Percentiles rank a stretch among this genome's conserved stretches.
These are phyloP conservation scores for Hypoxylon crocopeplum DNA, from an alignment of 495 filamentous ascomycete species.

Conservation along the genomic window DNA sequence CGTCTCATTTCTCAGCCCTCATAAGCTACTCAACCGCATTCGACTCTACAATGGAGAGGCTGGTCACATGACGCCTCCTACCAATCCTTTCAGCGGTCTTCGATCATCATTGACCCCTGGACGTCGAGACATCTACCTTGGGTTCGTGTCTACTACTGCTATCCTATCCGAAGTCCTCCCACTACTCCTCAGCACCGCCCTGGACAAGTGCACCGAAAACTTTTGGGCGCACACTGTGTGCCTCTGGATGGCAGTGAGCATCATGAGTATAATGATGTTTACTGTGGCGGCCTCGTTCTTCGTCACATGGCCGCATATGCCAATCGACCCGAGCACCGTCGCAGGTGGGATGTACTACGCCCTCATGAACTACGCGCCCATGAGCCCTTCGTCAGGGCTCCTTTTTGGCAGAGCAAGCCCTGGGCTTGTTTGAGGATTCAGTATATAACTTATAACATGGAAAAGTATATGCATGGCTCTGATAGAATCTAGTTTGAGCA, in stretches of 20 bases:
- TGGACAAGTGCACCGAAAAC: conserved; percentile 37
- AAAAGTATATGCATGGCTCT: neutral
- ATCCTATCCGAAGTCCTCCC: conserved; percentile 43
- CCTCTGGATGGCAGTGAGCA: conserved; percentile 34
- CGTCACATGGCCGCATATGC: conserved; percentile 41
- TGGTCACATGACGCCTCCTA: conserved; percentile 26
- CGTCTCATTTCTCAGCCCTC: conserved; percentile 36
- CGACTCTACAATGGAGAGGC: conserved; percentile 29
- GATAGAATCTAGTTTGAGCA: no score
- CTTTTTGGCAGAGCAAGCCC: conserved; percentile 14
- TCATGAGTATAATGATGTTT: conserved; percentile 40
- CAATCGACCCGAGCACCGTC: conserved; percentile 44
- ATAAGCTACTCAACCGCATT: conserved; percentile 28
- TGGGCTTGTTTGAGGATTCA: conserved; percentile 5
- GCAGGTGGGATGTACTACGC: conserved; percentile 42
- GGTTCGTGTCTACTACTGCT: conserved; percentile 29
- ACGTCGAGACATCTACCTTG: conserved; percentile 38
- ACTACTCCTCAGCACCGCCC: conserved; percentile 38
- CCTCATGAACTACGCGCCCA: conserved; percentile 7
- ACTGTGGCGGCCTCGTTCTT: conserved; percentile 39
- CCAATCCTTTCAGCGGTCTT: conserved; percentile 42
- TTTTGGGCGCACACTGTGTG: conserved; percentile 34
- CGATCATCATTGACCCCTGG: conserved; percentile 22
- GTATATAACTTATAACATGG: neutral
- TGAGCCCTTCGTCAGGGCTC: conserved; percentile 24